These are phyloP conservation scores for Cystobasidium ongulense DNA, from an alignment of 768 basidiomycete genomes.

Conservation along the genomic window DNA sequence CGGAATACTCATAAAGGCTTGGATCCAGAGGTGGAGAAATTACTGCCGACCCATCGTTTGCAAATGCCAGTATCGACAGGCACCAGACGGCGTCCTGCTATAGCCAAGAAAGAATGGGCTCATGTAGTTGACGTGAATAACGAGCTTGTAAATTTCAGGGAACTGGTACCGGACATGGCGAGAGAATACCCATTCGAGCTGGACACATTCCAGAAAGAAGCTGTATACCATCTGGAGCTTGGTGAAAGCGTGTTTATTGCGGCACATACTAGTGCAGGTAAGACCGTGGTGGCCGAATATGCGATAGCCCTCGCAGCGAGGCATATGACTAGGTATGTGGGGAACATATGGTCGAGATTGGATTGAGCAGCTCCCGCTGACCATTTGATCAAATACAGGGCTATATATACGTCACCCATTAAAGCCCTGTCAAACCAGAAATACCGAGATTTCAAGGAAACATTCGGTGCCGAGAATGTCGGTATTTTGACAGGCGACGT, in stretches of 20 bases:
- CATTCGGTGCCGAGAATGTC: constrained; percentile 80
- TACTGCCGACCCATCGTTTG: constrained; percentile 52
- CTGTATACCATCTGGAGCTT: constrained; percentile 92
- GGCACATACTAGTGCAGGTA: constrained; percentile 98
- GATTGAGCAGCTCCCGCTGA: no score
- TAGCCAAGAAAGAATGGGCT: constrained; percentile 90
- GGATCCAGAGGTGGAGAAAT: constrained; percentile 61
- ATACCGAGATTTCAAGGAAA: constrained; percentile 95
- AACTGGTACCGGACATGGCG: constrained; percentile 94
- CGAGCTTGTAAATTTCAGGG: constrained; percentile 75
- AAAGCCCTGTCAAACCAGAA: constrained; percentile 98
- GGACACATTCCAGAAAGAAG: constrained; percentile 97
- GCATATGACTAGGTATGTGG: constrained; percentile 91
- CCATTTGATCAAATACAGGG: constrained; percentile 46
- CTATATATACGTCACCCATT: constrained; percentile 97
- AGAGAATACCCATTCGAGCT: constrained; percentile 98
- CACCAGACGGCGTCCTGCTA: constrained; percentile 48
- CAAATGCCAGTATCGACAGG: constrained; percentile 39
- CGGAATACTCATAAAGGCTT: constrained; percentile 32
- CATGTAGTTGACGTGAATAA: constrained; percentile 91
- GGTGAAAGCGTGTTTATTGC: constrained; percentile 99
- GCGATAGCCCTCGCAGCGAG: constrained; percentile 93
- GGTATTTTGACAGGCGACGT: constrained; percentile 98
- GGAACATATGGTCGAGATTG: no score
- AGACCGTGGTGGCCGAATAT: constrained; percentile 98